Base-by-base conservation (phyloP, 139 green algal genomes). In the Gonium pectorale region DNA sequence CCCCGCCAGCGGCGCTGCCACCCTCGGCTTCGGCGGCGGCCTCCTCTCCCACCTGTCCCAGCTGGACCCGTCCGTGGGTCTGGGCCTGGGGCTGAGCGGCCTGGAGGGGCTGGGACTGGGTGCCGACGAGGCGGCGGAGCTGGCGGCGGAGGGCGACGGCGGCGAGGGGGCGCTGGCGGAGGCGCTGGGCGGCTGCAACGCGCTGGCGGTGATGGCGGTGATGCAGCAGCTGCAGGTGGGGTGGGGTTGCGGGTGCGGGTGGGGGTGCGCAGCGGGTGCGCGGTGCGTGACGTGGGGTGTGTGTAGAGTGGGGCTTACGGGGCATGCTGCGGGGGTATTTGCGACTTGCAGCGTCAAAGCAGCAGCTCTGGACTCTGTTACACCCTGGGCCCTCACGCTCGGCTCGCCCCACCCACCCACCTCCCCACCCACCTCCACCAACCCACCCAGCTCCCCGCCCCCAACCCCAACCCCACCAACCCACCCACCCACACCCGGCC, bases 161-260 rank as follows among this genome's bases (percentile, higher is more conserved):
- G 68, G n/a, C 21, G 74, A 37, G n/a, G 74, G 60, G 33, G 37
- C 37, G 51, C 13, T 82, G 26, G 73, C 41, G 41, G 77, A 49
- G 62, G 78, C 66, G 44, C 24, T 64, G 44, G 62, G 33, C 5
- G 78, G 78, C 33, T 74, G 59, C 46, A 63, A 84, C 44, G 44
- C 62, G 19, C 35, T 74, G 21, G 78, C 78, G 9, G 63, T 84
- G 33, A 31, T 84, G 62, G 78, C 78, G 37, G 62, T 84, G 15
- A 84, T 84, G 78, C 78, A 84, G 62, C 78, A 84, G 44, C 62
- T 84, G 62, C 78, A 74, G 78, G 78, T 84, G 35, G 4, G 74
- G 17, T 2, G 0, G 19, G 31, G 71, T 26, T 13, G 63, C 29
- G 35, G 63, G 63, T 46, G 26, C 21, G 19, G 19, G 37, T n/a